Percentiles rank a stretch among this genome's conserved stretches.
Conservation (phyloP, 257 asterid genomes). For the Solanum chaucha region DNA sequence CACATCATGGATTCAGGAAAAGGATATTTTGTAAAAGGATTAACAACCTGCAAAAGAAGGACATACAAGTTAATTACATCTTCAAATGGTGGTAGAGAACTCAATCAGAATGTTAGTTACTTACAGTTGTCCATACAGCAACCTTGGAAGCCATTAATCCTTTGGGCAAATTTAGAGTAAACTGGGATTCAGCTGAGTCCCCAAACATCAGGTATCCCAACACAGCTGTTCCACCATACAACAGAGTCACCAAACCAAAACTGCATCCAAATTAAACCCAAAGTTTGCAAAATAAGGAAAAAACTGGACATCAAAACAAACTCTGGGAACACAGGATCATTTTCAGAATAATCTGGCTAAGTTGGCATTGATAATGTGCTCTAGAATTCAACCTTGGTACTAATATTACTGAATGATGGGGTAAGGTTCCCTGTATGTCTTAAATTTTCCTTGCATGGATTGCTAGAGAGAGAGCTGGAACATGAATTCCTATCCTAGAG, state of each 20-base stretch:
- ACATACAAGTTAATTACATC: conserved; percentile 7
- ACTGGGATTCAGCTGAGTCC: conserved; percentile 70
- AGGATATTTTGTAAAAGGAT: conserved; percentile 98
- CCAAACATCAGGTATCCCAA: conserved; percentile 87
- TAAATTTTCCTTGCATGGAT: background rate
- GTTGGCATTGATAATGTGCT: background rate
- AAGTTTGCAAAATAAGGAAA: background rate
- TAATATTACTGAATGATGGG: background rate
- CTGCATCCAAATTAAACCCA: conserved; percentile 26
- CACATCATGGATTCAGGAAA: conserved; percentile 16
- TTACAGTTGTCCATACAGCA: conserved; percentile 97
- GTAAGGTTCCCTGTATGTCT: background rate
- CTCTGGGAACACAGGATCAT: background rate
- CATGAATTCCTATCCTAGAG: background rate
- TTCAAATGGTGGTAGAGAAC: background rate
- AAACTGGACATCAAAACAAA: background rate
- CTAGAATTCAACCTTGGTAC: background rate
- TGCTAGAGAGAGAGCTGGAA: background rate
- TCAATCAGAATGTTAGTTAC: conserved; percentile 2
- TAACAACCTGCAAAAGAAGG: conserved; percentile 65
- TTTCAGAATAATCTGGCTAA: background rate
- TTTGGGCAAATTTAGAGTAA: conserved; percentile 88
- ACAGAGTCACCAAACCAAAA: conserved; percentile 65
- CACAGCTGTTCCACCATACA: conserved; percentile 79
- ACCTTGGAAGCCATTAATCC: conserved; percentile 63